A percentile compares a stretch with the other conserved stretches of the same genome.
Conservation (phyloP, 208 protist species). For the Leptomonas seymouri region DNA sequence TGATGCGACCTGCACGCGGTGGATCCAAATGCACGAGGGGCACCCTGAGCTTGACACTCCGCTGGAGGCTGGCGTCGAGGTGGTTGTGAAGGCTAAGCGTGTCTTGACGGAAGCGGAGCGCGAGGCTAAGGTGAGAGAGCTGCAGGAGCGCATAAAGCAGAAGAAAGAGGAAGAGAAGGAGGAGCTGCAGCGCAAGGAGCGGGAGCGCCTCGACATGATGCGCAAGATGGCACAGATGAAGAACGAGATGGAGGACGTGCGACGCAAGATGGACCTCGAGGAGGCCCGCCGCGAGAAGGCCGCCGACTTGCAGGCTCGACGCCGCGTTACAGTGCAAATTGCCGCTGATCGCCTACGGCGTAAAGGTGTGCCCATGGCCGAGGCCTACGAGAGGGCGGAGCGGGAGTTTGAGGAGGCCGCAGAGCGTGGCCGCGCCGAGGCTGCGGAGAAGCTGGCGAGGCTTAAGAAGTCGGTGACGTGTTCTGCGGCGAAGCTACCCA, state of each 20-base stretch:
- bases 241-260: constrained; percentile 54
- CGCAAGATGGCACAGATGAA: constrained; percentile 57
- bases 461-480: background rate
- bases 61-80: constrained; percentile 67
- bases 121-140: constrained; percentile 69
- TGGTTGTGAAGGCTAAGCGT: constrained; percentile 62
- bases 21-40: constrained; percentile 85
- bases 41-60: constrained; percentile 86
- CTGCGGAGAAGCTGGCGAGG: constrained; percentile 27
- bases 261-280: constrained; percentile 49
- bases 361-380: constrained; percentile 49
- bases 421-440: constrained; percentile 38
- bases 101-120: constrained; percentile 77
- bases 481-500: background rate
- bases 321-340: constrained; percentile 71
- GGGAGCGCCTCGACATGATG: constrained; percentile 62
- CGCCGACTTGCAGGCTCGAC: constrained; percentile 53
- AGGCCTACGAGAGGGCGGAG: constrained; percentile 50
- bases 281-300: constrained; percentile 58
- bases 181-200: constrained; percentile 59
- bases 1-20: constrained; percentile 76
- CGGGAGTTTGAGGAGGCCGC: constrained; percentile 55
- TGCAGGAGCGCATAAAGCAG: constrained; percentile 54
- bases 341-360: constrained; percentile 68
- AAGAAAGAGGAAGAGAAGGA: constrained; percentile 60